These are phyloP conservation scores for Phytophthora sansomeana DNA, from an alignment of 352 stramenopile genomes.

Conservation along the genomic window DNA sequence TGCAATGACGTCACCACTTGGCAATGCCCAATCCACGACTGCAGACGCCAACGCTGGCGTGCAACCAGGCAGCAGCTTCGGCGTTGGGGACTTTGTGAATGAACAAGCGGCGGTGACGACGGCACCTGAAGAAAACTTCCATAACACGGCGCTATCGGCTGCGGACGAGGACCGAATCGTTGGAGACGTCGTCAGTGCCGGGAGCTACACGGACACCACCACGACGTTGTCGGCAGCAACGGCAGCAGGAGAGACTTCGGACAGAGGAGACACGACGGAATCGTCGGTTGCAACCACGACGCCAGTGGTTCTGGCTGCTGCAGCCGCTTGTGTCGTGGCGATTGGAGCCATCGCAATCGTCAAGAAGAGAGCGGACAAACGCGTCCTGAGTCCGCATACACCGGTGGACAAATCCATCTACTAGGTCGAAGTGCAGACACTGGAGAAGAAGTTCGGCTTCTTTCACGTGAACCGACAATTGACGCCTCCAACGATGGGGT, in stretches of 20 bases:
- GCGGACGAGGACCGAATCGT: conserved; percentile 15
- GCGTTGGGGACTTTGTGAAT: conserved; percentile 21
- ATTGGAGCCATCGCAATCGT: conserved; percentile 14
- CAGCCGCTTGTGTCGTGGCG: conserved; percentile 21
- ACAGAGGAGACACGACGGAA: not conserved
- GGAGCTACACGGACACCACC: conserved; percentile 15
- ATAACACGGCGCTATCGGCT: conserved; percentile 20
- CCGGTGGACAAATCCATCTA: conserved; percentile 31
- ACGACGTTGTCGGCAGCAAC: conserved; percentile 11
- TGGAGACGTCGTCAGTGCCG: conserved; percentile 16
- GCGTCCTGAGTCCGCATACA: conserved; percentile 16
- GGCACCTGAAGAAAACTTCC: conserved; percentile 23
- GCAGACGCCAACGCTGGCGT: not conserved
- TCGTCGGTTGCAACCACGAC: not conserved
- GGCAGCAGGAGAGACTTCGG: conserved; percentile 4
- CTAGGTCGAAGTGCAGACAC: conserved; percentile 19
- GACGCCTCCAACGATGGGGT: conserved; percentile 10
- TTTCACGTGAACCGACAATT: conserved; percentile 28
- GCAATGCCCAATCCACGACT: conserved; percentile 3
- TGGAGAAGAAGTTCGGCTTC: conserved; percentile 8
- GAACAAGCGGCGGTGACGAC: not conserved
- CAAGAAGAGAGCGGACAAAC: conserved; percentile 17
- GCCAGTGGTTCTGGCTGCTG: conserved; percentile 13
- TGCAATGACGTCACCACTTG: conserved; percentile 4
- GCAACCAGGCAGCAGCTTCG: conserved; percentile 11